Evolutionary conservation across 345 rosid genomes (phyloP), one percentile per base, ranked within the genome.

Genomic region (Hibiscus tridactylites): DNA sequence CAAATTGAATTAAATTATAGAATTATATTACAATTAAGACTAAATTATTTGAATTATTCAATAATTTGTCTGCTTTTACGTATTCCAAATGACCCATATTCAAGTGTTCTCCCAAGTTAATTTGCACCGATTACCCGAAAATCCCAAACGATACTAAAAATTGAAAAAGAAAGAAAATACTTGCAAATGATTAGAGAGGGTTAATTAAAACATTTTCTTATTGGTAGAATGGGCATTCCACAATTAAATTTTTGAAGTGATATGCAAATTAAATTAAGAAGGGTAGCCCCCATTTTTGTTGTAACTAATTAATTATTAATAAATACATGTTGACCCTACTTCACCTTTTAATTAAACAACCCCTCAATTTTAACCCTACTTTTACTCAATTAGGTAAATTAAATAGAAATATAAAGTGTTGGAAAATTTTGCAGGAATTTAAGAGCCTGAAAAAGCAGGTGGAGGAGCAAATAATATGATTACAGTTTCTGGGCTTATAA

Each of bases 391-490:
- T 47, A 46, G 16, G 50, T 11, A 46, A 12, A 11, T 10, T 46
- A 46, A 46, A 46, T 50, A 16, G 4, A 16, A 52, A 9, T 21
- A 21, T 21, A 21, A 21, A 21, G 24, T 62, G 47, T n/a, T 7
- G 15, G 47, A 62, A 9, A 3, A 35, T 61, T 39, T 46, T 64
- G 33, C 28, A 9, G 61, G 54, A 71, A 71, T 71, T 79, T 52
- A 75, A 79, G 70, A 75, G 78, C 78, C 78, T 72, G 62, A 39
- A 71, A 75, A 24, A 49, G 29, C 73, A 71, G 71, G 73, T 79
- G 33, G 52, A 53, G 29, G 19, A 24, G 12, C 44, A 39, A 39
- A 39, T 39, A 39, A 39, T 39, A 5, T 35, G 5, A 4, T 35
- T 35, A 4, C 5, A 3, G 37, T 35, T 35, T 35, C 37, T 35